A percentile compares a stretch with the other conserved stretches of the same genome.
Conservation (phyloP, 441 rosid species). For the Corymbia calophylla region DNA sequence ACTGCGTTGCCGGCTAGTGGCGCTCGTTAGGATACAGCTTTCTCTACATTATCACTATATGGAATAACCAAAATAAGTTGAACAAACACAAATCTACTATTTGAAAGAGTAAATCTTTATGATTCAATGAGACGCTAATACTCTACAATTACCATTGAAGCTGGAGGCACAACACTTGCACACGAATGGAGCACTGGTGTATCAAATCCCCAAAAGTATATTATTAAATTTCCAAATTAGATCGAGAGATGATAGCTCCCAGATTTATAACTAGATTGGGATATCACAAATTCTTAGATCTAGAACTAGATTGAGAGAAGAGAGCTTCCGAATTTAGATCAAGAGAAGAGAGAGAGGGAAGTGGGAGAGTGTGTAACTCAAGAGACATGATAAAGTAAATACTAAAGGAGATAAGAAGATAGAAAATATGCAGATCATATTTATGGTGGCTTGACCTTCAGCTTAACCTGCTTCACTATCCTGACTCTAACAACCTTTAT, state of each 20-base stretch:
- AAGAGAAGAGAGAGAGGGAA: not conserved
- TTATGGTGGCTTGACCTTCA: not conserved
- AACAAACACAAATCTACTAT: not conserved
- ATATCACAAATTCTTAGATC: not conserved
- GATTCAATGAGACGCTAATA: accelerated
- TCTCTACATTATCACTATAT: accelerated
- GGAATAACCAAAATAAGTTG: not conserved
- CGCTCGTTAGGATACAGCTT: not conserved
- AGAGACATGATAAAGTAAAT: not conserved
- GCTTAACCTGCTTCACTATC: not conserved
- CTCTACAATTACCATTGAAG: not conserved
- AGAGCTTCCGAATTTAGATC: not conserved
- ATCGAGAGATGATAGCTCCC: not conserved
- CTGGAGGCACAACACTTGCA: not conserved
- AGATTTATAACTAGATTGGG: not conserved
- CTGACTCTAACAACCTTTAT: not conserved
- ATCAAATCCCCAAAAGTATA: not conserved
- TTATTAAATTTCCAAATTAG: not conserved
- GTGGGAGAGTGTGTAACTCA: not conserved
- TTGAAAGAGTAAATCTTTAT: not conserved
- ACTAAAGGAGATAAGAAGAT: not conserved
- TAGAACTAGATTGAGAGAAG: accelerated
- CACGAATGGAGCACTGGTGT: accelerated
- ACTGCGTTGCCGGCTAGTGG: accelerated
- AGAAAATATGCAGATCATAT: not conserved